phyloP scores from a whole-genome alignment of 768 basidiomycete genomes.

The Mycena pura region DNA sequence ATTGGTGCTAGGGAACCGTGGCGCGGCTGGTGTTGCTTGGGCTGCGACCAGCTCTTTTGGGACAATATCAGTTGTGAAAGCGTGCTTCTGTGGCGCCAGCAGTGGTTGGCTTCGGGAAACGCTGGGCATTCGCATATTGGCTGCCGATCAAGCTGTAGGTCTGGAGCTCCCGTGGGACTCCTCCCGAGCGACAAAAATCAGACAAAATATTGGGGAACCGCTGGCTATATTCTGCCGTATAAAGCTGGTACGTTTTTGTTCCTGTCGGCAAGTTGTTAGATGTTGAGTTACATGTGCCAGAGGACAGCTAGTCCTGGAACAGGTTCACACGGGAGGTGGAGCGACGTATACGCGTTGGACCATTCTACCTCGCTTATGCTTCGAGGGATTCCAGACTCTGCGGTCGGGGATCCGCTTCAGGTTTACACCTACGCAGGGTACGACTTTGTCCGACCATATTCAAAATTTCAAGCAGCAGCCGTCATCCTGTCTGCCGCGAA shows the following conservation, averaged over 20 bases:
- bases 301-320: not conserved
- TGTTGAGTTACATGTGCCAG: not conserved
- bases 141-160: conserved; percentile 32
- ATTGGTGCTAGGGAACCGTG: conserved; percentile 34
- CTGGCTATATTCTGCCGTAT: conserved; percentile 18
- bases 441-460: conserved; percentile 15
- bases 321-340: conserved; percentile 4
- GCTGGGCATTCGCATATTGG: conserved; percentile 31
- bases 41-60: conserved; percentile 38
- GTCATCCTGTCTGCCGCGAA: conserved; percentile 25
- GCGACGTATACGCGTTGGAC: conserved; percentile 35
- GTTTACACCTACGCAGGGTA: conserved; percentile 26
- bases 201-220: conserved; percentile 19
- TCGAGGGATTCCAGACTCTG: conserved; percentile 24
- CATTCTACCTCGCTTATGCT: conserved; percentile 26
- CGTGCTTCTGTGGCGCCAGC: conserved; percentile 31
- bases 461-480: conserved; percentile 9
- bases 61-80: conserved; percentile 31
- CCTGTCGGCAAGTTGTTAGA: not conserved
- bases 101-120: conserved; percentile 38
- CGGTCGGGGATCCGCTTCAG: conserved; percentile 14
- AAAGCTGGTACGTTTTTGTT: not conserved
- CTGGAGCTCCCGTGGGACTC: conserved; percentile 28
- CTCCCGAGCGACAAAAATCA: conserved; percentile 7
- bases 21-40: conserved; percentile 38